phyloP scores from a whole-genome alignment of 179 eudicot genomes.

The Spergularia azorica region DNA sequence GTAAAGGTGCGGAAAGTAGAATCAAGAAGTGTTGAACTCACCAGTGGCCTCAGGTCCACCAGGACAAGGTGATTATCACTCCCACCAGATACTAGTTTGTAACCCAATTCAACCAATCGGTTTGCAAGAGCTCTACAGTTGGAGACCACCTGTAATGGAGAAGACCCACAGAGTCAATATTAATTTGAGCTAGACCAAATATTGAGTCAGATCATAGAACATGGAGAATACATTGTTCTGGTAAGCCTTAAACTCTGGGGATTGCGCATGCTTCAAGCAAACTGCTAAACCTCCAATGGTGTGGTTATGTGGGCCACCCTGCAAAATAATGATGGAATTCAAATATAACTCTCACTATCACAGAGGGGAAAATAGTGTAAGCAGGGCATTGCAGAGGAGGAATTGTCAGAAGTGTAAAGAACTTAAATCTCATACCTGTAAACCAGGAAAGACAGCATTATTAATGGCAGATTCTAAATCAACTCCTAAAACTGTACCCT shows the following conservation, averaged over 20 bases:
- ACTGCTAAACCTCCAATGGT: conserved; percentile 90
- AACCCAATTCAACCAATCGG: conserved; percentile 65
- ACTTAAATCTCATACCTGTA: conserved; percentile 52
- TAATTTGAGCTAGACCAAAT: background rate
- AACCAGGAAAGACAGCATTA: conserved; percentile 88
- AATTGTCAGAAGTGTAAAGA: background rate
- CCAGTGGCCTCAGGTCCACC: conserved; percentile 84
- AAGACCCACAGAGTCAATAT: conserved; percentile 17
- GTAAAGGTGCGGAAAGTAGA: background rate
- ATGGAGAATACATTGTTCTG: conserved; percentile 53
- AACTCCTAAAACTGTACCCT: conserved; percentile 71
- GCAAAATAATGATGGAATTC: conserved; percentile 17
- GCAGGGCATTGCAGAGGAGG: background rate
- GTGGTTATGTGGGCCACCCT: conserved; percentile 99
- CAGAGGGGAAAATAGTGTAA: no score
- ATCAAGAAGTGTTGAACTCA: conserved; percentile 30
- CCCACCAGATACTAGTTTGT: conserved; percentile 85
- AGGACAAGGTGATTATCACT: conserved; percentile 93
- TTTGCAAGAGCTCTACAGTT: conserved; percentile 78
- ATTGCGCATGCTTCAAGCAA: conserved; percentile 71
- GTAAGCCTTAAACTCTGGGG: conserved; percentile 71
- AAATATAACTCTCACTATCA: background rate
- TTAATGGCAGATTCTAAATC: conserved; percentile 83
- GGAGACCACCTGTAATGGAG: conserved; percentile 58
- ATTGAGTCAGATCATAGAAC: background rate